A percentile compares a stretch with the other conserved stretches of the same genome.
phyloP scores from a whole-genome alignment of 345 rosid genomes.

The Lumnitzera racemosa region DNA sequence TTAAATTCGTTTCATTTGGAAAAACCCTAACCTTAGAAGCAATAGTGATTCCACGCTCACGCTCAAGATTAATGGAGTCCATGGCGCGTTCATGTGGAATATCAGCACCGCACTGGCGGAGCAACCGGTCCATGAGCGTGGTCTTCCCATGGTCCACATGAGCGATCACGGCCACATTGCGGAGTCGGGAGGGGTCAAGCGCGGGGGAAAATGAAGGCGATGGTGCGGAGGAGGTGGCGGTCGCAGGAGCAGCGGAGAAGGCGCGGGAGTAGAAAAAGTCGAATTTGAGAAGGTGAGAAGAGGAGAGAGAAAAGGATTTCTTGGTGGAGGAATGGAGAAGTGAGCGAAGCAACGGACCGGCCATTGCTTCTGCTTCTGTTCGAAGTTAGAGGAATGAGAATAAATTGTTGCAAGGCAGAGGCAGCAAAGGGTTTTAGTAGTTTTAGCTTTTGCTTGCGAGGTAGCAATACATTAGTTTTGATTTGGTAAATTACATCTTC shows the following conservation, averaged over 20 bases:
- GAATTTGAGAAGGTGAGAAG: conserved; percentile 16
- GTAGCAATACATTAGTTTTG: no score
- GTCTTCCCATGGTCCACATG: conserved; percentile 99
- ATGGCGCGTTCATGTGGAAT: conserved; percentile 97
- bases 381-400: background rate
- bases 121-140: conserved; percentile 91
- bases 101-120: conserved; percentile 97
- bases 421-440: no score
- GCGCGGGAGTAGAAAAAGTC: conserved; percentile 29
- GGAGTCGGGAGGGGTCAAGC: conserved; percentile 61
- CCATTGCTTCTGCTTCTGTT: conserved; percentile 30
- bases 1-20: background rate
- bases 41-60: conserved; percentile 94
- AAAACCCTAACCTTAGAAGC: conserved; percentile 62
- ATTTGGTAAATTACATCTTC: no score
- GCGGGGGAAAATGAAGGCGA: conserved; percentile 32
- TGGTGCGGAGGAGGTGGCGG: conserved; percentile 27
- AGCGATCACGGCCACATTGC: conserved; percentile 96
- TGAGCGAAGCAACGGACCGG: conserved; percentile 68
- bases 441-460: no score
- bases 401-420: background rate
- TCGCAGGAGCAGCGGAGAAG: conserved; percentile 41
- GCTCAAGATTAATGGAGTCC: conserved; percentile 96
- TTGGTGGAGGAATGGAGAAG: conserved; percentile 54
- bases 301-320: conserved; percentile 30